These are phyloP conservation scores for Nannochloropsis gaditana DNA, from an alignment of 108 stramenopile species.

Conservation along the genomic window DNA sequence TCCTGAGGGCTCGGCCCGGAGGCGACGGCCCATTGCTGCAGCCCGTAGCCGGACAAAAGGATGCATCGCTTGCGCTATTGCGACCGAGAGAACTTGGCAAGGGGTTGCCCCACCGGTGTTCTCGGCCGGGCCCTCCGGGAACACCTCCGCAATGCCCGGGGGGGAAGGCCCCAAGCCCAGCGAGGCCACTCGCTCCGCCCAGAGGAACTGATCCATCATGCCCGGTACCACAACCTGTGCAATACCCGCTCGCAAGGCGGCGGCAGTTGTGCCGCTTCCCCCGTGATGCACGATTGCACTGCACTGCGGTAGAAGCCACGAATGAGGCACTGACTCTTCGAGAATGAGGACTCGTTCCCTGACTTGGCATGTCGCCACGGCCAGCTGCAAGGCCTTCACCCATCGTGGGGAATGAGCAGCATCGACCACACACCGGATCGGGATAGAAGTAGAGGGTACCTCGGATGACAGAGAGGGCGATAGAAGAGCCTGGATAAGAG, in stretches of 20 bases:
- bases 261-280: background rate
- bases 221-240: background rate
- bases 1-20: background rate
- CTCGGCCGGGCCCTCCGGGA: background rate
- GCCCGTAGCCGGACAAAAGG: background rate
- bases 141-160: background rate
- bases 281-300: slow-evolving; percentile 3
- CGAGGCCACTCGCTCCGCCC: background rate
- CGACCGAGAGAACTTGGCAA: background rate
- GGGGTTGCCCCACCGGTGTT: background rate
- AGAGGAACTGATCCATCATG: slow-evolving; percentile 7
- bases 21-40: background rate
- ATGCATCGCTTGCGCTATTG: background rate
- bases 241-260: background rate
- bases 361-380: background rate
- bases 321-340: background rate
- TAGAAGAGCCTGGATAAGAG: background rate
- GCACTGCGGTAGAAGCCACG: slow-evolving; percentile 1
- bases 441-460: background rate
- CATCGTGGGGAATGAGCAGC: background rate
- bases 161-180: background rate
- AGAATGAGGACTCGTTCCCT: slow-evolving; percentile 8
- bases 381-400: background rate
- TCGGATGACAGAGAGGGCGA: background rate
- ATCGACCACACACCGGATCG: background rate